phyloP scores from a whole-genome alignment of 345 rosid genomes.

The Passiflora organensis region DNA sequence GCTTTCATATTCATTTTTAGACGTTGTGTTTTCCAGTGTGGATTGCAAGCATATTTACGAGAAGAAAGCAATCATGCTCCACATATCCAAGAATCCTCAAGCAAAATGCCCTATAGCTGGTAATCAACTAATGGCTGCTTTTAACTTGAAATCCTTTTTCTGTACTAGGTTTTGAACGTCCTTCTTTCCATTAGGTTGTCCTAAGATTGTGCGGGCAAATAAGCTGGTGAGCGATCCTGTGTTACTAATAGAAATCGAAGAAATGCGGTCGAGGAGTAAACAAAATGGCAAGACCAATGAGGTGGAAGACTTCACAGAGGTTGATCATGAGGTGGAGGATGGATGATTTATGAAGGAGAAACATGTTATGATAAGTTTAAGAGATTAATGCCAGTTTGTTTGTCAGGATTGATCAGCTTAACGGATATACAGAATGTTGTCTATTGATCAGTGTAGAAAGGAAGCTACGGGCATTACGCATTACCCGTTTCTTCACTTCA shows the following conservation, averaged over 20 bases:
- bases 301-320: conserved; percentile 73
- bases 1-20: neutral
- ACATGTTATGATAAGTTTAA: no score
- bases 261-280: conserved; percentile 46
- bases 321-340: conserved; percentile 16
- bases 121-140: conserved; percentile 15
- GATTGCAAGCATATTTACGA: conserved; percentile 88
- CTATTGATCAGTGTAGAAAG: no score
- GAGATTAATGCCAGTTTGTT: no score
- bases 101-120: conserved; percentile 72
- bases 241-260: conserved; percentile 64
- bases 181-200: conserved; percentile 51
- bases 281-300: conserved; percentile 34
- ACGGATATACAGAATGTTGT: no score
- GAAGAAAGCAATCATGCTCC: conserved; percentile 41
- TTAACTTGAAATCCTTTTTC: neutral
- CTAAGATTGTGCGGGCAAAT: conserved; percentile 39
- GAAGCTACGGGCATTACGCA: no score
- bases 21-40: conserved; percentile 34
- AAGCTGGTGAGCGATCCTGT: conserved; percentile 54
- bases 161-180: neutral
- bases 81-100: conserved; percentile 36
- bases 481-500: no score
- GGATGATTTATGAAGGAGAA: neutral
- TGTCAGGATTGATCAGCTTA: no score